Evolutionary conservation across 2,329 filamentous ascomycete species (phyloP).

Genomic region (Colletotrichum tabaci): DNA sequence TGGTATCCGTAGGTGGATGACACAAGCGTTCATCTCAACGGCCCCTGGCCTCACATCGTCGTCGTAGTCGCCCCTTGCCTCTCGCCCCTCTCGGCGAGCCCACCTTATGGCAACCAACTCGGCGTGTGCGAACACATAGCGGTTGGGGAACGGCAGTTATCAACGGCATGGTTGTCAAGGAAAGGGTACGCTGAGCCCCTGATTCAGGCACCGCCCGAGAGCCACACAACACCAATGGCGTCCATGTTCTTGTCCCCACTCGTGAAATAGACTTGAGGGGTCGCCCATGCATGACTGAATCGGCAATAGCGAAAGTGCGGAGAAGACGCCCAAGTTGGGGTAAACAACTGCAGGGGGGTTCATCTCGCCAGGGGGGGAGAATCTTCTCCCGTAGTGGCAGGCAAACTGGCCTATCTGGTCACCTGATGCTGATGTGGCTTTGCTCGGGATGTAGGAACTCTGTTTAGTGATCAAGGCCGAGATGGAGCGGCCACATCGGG

Average conservation of each 20-base stretch:
- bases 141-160: constrained; percentile 27
- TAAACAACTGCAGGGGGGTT: neutral
- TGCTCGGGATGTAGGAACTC: neutral
- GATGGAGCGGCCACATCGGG: no score
- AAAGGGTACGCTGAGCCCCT: neutral
- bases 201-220: constrained; percentile 13
- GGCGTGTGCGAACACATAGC: neutral
- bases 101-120: neutral
- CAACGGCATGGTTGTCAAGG: constrained; percentile 16
- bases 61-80: neutral
- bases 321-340: constrained; percentile 20
- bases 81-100: constrained; percentile 23
- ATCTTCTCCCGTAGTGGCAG: constrained; percentile 21
- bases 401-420: neutral
- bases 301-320: constrained; percentile 39
- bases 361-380: constrained; percentile 5
- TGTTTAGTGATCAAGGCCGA: neutral
- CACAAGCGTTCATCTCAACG: constrained; percentile 24
- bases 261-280: constrained; percentile 22
- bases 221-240: neutral
- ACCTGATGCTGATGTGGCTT: neutral
- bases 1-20: constrained; percentile 13
- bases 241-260: constrained; percentile 8
- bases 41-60: constrained; percentile 9
- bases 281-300: constrained; percentile 18